Evolutionary conservation across 2,329 filamentous ascomycete genomes (phyloP), one percentile per base, ranked within the genome.

Genomic region (Diaporthe sp.): DNA sequence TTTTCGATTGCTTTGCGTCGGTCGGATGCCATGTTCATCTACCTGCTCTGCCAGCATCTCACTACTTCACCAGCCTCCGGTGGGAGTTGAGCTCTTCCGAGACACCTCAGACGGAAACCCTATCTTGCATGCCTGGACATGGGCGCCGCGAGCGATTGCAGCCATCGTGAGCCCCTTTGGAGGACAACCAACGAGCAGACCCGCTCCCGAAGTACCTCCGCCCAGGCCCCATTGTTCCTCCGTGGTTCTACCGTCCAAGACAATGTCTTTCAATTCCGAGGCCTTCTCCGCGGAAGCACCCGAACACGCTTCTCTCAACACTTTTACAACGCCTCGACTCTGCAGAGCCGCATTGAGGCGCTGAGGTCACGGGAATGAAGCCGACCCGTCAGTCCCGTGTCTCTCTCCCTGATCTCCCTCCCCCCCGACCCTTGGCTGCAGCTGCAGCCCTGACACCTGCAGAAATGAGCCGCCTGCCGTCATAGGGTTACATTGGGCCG

Each of bases 381-480:
- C 64, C 64, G 64, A 67, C 45, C 64, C 64, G 64, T 67, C 30
- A 19, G 28, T 35, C 64, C 64, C 60, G 64, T 68, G 47, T 68
- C 47, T 40, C n/a, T 47, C 64, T 67, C 64, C 45, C 64, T 67
- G 64, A 35, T 52, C 45, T 38, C 12, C 45, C 61, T 50, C 45
- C 15, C 8, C 33, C 47, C 33, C 45, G 64, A 54, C 25, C 47
- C 64, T 40, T 54, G 64, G 64, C 64, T 38, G 47, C 40, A 68
- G 33, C 64, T 68, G 64, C 64, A 68, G 64, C 64, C 47, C 64
- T 68, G 64, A 54, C 64, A 54, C 47, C 64, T 68, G 64, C 64
- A 68, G 64, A 33, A 68, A 68, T 68, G 64, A 68, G 64, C 64
- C 64, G 64, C 64, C 13, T 68, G 64, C 64, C 64, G 64, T 68